Base-by-base conservation (phyloP, 805 yeast species). In the Starmerella sirachaensis region DNA sequence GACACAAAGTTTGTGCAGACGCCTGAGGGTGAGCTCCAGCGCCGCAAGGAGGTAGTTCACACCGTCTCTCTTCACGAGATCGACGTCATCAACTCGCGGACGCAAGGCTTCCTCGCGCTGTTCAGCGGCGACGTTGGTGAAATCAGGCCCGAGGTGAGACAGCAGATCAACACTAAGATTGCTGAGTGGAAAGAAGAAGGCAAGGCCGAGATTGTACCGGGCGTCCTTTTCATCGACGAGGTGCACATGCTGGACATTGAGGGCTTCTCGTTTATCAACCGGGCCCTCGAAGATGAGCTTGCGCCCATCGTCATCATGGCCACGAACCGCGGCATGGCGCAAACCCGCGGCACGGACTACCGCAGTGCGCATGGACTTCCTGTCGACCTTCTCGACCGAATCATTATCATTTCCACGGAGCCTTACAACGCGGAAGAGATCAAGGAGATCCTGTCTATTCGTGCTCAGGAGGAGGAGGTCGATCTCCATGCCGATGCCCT, bases 161-260 rank as follows among this genome's bases (percentile, higher is more conserved):
- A 83, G 51, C 97, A 91, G 65, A 93, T 91, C 57, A 91, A 91
- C 64, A 77, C 86, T 30, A 86, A 91, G 63, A 95, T 91, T 37
- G 93, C 93, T 16, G 96, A 91, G 63, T 91, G 96, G 94, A 84
- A 81, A 54, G 97, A 91, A 63, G 97, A 91, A 67, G 97, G 98
- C 43, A 91, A 91, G 61, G 98, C 98, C 34, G 65, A 88, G 58
- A 84, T 91, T 48, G 84, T 84, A 29, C 97, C 98, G 11, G 99
- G 99, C 52, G 99, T 91, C 13, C 66, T 91, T 51, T 91, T 91
- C 60, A 85, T 91, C 51, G 99, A 91, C 61, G 99, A 91, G 64
- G 96, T 86, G 35, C 94, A 91, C 63, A 91, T 91, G 97, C 74
- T 91, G 47, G 99, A 91, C 60, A 79, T 91, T 53, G 99, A 91